Evolutionary conservation across 768 basidiomycete genomes (phyloP), one percentile per base, ranked within the genome.

Genomic region (Suillus sp.): DNA sequence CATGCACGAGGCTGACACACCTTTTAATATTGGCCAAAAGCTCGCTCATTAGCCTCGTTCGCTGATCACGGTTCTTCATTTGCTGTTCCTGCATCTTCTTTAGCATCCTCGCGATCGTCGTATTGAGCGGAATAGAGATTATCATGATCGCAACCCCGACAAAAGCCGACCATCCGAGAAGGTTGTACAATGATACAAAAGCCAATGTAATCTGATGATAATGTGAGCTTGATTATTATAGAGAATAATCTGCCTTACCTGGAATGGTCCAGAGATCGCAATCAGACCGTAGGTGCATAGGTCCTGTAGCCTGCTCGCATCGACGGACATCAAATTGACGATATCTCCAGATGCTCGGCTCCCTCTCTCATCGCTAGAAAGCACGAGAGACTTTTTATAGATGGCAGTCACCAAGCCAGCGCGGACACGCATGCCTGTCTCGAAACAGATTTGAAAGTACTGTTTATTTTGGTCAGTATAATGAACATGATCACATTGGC

Each of bases 391-490:
- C 73, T 98, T 97, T 57, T 86, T 78, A 78, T 96, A 98, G 59
- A 97, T 93, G 4, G 82, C 84, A 1, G 88, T 88, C 16, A 98
- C 86, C 25, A 99, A 83, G 0, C 95, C 96, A 0, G 93, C 90
- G 34, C 95, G 88, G 50, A 97, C 85, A n/a, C 96, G 88, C 95
- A 96, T 96, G 9, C 93, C 93, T 11, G 91, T 92, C 70, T 91
- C 86, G 71, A 85, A 92, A 54, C 88, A 88, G 3, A 84, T 81
- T 77, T 96, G 91, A 75, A 96, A 96, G 74, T 96, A 96, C 88
- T 92, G 65, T 32, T 56, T 40, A 10, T 13, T 7, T 61, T 38
- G 6, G 16, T 67, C 14, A 68, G 50, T 16, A 8, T 18, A 4
- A n/a, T 25, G 16, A 13, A 61, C 27, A 50, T 18, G 10, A 40